Evolutionary conservation across 345 rosid genomes (phyloP).

Genomic region (Salix purpurea): DNA sequence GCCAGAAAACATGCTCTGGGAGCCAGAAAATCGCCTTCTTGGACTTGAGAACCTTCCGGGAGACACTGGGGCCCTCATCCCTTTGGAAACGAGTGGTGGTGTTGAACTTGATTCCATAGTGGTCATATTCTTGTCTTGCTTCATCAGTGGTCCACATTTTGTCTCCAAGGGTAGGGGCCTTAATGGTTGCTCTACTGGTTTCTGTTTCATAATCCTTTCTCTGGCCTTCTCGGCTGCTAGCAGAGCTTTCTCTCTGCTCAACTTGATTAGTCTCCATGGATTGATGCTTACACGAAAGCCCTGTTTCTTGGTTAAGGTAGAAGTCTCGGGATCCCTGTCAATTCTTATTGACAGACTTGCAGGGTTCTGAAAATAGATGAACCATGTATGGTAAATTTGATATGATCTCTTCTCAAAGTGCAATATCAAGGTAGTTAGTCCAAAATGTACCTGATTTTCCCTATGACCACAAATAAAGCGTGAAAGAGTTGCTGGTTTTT

Average conservation of each 20-base stretch:
- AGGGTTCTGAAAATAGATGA: conserved; percentile 41
- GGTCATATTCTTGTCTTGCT: conserved; percentile 40
- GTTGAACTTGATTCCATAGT: conserved; percentile 36
- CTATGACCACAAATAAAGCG: conserved; percentile 54
- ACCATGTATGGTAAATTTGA: not conserved
- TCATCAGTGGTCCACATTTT: conserved; percentile 58
- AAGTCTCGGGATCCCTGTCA: conserved; percentile 56
- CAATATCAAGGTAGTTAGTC: not conserved
- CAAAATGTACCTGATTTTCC: conserved; percentile 46
- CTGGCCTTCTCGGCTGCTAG: conserved; percentile 89
- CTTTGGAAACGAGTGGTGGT: conserved; percentile 47
- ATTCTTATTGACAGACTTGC: conserved; percentile 65
- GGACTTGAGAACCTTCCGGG: conserved; percentile 80
- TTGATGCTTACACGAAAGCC: conserved; percentile 72
- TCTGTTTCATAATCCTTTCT: conserved; percentile 63
- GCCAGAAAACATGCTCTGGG: conserved; percentile 41
- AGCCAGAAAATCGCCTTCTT: conserved; percentile 75
- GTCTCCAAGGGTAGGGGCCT: conserved; percentile 82
- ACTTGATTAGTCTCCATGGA: conserved; percentile 76
- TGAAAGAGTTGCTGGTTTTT: conserved; percentile 57
- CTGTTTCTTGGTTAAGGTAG: conserved; percentile 50
- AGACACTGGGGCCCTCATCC: conserved; percentile 41
- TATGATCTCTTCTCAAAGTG: not conserved
- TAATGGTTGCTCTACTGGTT: conserved; percentile 32
- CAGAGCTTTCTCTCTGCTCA: conserved; percentile 84